Percentiles rank a stretch among this genome's conserved stretches.
phyloP scores from a whole-genome alignment of 1,284 basidiomycete species.

The Inonotus obliquus region DNA sequence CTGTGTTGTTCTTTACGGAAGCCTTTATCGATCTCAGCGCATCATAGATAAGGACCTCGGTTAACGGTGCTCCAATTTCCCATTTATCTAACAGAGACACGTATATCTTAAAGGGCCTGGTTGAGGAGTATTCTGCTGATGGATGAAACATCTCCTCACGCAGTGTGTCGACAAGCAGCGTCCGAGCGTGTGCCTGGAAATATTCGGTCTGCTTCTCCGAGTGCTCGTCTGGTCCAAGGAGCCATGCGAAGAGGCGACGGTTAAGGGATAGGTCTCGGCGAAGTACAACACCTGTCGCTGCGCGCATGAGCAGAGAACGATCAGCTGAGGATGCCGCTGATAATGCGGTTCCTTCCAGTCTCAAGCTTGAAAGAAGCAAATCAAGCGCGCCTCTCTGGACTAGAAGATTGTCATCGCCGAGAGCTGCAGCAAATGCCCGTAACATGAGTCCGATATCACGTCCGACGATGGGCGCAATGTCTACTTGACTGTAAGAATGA shows the following conservation, averaged over 20 bases:
- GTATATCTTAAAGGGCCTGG: slow-evolving; percentile 92
- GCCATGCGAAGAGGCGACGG: slow-evolving; percentile 90
- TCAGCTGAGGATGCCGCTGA: slow-evolving; percentile 64
- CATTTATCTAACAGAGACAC: slow-evolving; percentile 94
- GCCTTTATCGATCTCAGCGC: slow-evolving; percentile 68
- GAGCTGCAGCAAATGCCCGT: slow-evolving; percentile 81
- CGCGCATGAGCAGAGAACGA: slow-evolving; percentile 71
- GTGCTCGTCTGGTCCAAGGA: slow-evolving; percentile 79
- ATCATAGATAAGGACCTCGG: slow-evolving; percentile 76
- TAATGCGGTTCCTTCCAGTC: slow-evolving; percentile 67
- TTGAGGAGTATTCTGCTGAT: slow-evolving; percentile 66
- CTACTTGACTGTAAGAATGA: slow-evolving; percentile 32
- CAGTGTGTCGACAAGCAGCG: slow-evolving; percentile 63
- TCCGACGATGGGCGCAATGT: slow-evolving; percentile 72
- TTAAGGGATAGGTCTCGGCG: slow-evolving; percentile 92
- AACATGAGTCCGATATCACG: slow-evolving; percentile 90
- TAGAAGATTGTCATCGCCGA: slow-evolving; percentile 88
- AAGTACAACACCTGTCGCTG: slow-evolving; percentile 79
- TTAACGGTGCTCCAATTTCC: slow-evolving; percentile 87
- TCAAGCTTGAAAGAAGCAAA: slow-evolving; percentile 70
- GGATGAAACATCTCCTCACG: slow-evolving; percentile 72
- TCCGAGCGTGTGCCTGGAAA: slow-evolving; percentile 64
- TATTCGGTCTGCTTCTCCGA: slow-evolving; percentile 69
- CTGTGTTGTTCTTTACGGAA: slow-evolving; percentile 46
- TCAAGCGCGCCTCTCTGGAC: slow-evolving; percentile 83